Evolutionary conservation across 768 basidiomycete genomes (phyloP), one percentile per base, ranked within the genome.

Genomic region (Fistulinella prunicolor): DNA sequence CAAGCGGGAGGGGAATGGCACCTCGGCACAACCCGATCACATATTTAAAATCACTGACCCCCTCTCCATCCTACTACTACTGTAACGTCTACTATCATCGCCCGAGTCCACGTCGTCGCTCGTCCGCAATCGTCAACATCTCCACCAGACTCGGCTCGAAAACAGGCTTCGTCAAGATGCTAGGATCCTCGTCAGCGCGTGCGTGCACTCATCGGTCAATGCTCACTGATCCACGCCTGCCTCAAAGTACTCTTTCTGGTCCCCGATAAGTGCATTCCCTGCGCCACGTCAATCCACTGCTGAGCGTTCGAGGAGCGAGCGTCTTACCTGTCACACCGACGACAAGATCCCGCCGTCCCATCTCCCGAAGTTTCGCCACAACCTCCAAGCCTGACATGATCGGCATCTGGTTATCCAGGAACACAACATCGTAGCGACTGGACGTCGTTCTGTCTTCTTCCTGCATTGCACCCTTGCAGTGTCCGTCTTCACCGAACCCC

Each of bases 361-460:
- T 63, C 49, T 76, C 73, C 50, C 90, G 72, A 32, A 94, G 69
- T 62, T 78, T 82, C 46, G 75, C 63, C 10, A 90, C 81, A 17
- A 79, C 77, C 49, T 82, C 79, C 38, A 89, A 61, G 14, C 92
- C 92, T 51, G 84, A 84, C 73, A 89, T 74, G 17, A 89, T 70
- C 9, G 85, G 86, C 87, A 92, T 92, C 67, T 91, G 89, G 63
- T 94, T 93, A 52, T 81, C 75, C 55, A 83, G 62, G 62, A 82
- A 81, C 20, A 78, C 67, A 9, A 77, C 67, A 43, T 78, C 78
- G 44, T 68, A 77, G 4, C 49, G 24, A 24, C 47, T 9, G 13
- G 38, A 34, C 26, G 1, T 52, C 17, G 0, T 40, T 36, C 34
- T 35, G 32, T 4, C 32, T 9, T 16, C 32, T 28, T 28, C 26